Evolutionary conservation across 1,284 basidiomycete species (phyloP), one percentile per base, ranked within the genome.

Genomic region (Abortiporus biennis): DNA sequence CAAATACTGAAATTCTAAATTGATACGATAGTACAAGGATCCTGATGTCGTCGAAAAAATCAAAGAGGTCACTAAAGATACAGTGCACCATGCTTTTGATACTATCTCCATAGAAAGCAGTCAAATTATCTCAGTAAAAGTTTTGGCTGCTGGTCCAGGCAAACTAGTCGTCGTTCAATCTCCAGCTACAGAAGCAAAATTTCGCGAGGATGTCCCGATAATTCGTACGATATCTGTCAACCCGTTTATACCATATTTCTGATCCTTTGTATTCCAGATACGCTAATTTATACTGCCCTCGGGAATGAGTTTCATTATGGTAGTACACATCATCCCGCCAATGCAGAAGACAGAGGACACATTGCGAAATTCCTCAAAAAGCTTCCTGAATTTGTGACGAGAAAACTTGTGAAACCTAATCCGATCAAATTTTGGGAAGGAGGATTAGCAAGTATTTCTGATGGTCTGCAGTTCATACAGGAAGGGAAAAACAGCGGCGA

Each of bases 401-500:
- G 44, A 8, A 47, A 50, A 2, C 37, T 27, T 31, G 25, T 57
- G 30, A 52, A 45, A 40, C 53, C 52, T 19, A 57, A 55, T 38
- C 51, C 49, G 15, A 41, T 52, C 13, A 55, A 50, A 47, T 31
- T 51, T 15, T 49, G 47, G 39, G 45, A 48, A 3, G 53, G 48
- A 8, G 55, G 55, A 0, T 36, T 57, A 11, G 47, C 43, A 13
- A 47, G 42, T 23, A 47, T 54, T 20, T 20, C 36, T 3, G 50
- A 47, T 13, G 55, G 53, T 2, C 36, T 57, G 20, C 29, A 50
- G 33, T 51, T 47, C 35, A 47, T 56, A 42, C 42, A 34, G 20
- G 49, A 53, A 30, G 54, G 55, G 23, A 54, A 51, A 42, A 37
- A 41, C 42, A 52, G 52, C 29, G 55, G 38, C 13, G 51, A 57